Percentiles rank a stretch among this genome's conserved stretches.
Conservation (phyloP, 106 monocot species). For the Gastrodia elata region DNA sequence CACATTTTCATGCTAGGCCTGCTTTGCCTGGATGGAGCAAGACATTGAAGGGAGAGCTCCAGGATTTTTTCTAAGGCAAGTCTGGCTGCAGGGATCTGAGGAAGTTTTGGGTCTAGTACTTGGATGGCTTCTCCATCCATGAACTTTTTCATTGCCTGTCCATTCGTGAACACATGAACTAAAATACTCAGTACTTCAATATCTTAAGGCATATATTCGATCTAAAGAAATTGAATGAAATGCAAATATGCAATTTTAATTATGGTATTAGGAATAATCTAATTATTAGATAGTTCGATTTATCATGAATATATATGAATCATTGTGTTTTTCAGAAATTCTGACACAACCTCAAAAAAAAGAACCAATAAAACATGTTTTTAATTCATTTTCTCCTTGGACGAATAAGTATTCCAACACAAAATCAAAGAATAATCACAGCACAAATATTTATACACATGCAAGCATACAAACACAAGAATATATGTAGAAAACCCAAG, state of each 20-base stretch:
- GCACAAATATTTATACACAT: no score
- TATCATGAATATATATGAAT: not conserved
- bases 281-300: no score
- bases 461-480: no score
- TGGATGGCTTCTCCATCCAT: slow-evolving; percentile 17
- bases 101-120: slow-evolving; percentile 11
- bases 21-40: slow-evolving; percentile 14
- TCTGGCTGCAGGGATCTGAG: slow-evolving; percentile 8
- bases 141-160: slow-evolving; percentile 23
- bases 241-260: not conserved
- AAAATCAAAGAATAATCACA: no score
- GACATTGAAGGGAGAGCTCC: slow-evolving; percentile 16
- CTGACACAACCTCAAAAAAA: no score
- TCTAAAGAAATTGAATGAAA: not conserved
- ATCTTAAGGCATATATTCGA: not conserved
- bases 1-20: slow-evolving; percentile 20
- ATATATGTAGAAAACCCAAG: no score
- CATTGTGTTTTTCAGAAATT: not conserved
- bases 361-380: no score
- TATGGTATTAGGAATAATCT: no score
- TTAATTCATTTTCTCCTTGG: no score
- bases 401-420: no score
- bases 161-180: not conserved
- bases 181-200: not conserved
- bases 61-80: slow-evolving; percentile 17